Evolutionary conservation across 2,329 filamentous ascomycete species (phyloP).

Genomic region (Aspergillus viridinutans): DNA sequence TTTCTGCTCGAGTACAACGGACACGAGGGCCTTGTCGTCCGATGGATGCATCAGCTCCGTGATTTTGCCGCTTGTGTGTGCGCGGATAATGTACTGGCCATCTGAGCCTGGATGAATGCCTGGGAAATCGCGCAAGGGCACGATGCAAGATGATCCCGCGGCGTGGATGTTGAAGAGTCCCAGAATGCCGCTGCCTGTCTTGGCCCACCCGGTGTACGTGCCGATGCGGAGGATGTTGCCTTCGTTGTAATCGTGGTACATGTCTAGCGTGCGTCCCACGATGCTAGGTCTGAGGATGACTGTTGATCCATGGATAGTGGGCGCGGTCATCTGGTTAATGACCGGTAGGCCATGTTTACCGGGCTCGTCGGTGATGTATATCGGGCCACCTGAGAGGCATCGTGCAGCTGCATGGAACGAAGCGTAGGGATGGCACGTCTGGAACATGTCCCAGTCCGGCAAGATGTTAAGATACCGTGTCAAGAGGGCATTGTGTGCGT

Average conservation of each 20-base stretch:
- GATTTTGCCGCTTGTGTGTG: slow-evolving; percentile 64
- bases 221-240: slow-evolving; percentile 70
- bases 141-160: slow-evolving; percentile 60
- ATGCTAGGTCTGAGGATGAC: slow-evolving; percentile 76
- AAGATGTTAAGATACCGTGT: slow-evolving; percentile 81
- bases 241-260: slow-evolving; percentile 74
- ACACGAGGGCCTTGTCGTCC: slow-evolving; percentile 48
- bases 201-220: slow-evolving; percentile 66
- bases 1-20: slow-evolving; percentile 57
- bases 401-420: slow-evolving; percentile 85
- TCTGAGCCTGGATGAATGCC: slow-evolving; percentile 54
- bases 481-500: slow-evolving; percentile 82
- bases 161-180: slow-evolving; percentile 79
- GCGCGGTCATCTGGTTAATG: slow-evolving; percentile 75
- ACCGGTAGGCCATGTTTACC: slow-evolving; percentile 73
- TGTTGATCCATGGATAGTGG: slow-evolving; percentile 66
- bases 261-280: slow-evolving; percentile 66
- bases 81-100: slow-evolving; percentile 65
- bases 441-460: slow-evolving; percentile 79
- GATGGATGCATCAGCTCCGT: slow-evolving; percentile 36
- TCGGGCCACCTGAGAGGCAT: slow-evolving; percentile 83
- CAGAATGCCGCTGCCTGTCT: slow-evolving; percentile 69
- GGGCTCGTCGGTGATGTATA: slow-evolving; percentile 90
- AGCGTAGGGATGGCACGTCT: slow-evolving; percentile 65
- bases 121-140: slow-evolving; percentile 68